phyloP scores from a whole-genome alignment of 2,329 filamentous ascomycete species.

The Neofusicoccum parvum region DNA sequence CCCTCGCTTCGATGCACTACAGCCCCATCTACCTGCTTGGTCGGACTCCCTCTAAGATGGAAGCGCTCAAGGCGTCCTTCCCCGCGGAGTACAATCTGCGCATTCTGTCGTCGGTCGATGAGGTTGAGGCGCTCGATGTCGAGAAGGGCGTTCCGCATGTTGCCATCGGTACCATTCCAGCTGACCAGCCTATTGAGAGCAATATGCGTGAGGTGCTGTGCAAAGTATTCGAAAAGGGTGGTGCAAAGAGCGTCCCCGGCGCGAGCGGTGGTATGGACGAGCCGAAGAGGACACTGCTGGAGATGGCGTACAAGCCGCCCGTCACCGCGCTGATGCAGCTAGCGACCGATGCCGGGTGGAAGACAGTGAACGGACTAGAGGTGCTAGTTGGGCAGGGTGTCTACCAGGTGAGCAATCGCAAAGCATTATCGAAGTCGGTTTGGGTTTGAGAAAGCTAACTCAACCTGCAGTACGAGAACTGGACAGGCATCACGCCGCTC shows the following conservation, averaged over 20 bases:
- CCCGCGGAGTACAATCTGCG: slow-evolving; percentile 71
- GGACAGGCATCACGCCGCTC: slow-evolving; percentile 78
- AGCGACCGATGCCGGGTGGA: slow-evolving; percentile 77
- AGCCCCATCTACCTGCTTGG: slow-evolving; percentile 85
- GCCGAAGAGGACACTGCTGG: slow-evolving; percentile 64
- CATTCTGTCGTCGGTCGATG: slow-evolving; percentile 58
- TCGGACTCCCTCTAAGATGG: slow-evolving; percentile 69
- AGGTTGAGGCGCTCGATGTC: slow-evolving; percentile 51
- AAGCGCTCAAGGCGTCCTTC: slow-evolving; percentile 70
- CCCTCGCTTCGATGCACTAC: slow-evolving; percentile 81
- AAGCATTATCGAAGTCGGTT: slow-evolving; percentile 41
- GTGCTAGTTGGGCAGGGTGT: slow-evolving; percentile 83
- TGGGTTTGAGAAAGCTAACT: slow-evolving; percentile 16
- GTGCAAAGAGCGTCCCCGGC: slow-evolving; percentile 48
- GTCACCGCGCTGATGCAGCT: slow-evolving; percentile 84
- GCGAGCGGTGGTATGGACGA: slow-evolving; percentile 37
- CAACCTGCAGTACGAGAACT: slow-evolving; percentile 68
- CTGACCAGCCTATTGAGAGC: slow-evolving; percentile 78
- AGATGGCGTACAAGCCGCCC: slow-evolving; percentile 95
- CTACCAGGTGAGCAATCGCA: slow-evolving; percentile 54
- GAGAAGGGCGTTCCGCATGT: slow-evolving; percentile 62
- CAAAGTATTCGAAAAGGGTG: slow-evolving; percentile 49
- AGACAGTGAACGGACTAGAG: slow-evolving; percentile 82
- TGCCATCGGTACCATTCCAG: slow-evolving; percentile 88
- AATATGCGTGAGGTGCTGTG: slow-evolving; percentile 67